Conservation (phyloP, 371 early-diverging fungal genomes). For the Mycotypha africana region DNA sequence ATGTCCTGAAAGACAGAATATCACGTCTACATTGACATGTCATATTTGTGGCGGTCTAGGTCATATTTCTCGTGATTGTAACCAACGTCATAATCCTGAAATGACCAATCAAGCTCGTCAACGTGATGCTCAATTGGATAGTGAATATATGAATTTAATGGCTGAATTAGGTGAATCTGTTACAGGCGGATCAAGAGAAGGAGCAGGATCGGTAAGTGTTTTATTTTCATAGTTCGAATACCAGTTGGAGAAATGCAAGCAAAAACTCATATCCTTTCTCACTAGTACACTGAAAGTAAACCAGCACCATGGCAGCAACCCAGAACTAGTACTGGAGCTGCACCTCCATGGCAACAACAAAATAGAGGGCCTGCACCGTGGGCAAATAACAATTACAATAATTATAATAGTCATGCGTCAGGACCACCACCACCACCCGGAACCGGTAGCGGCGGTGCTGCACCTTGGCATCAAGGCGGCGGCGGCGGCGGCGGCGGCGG, state of each 20-base stretch:
- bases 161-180: conserved; percentile 78
- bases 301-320: conserved; percentile 55
- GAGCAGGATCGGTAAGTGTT: too few relatives aligned
- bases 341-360: conserved; percentile 35
- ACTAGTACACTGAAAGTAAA: conserved; percentile 8
- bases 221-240: conserved; percentile 3
- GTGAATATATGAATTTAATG: conserved; percentile 87
- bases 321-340: conserved; percentile 17
- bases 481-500: too few relatives aligned
- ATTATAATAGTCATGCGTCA: conserved; percentile 13
- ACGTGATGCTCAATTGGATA: conserved; percentile 80
- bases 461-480: conserved; percentile 1
- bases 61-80: conserved; percentile 87
- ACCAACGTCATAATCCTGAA: conserved; percentile 74
- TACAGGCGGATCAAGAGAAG: too few relatives aligned
- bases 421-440: too few relatives aligned
- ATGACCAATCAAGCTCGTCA: conserved; percentile 61
- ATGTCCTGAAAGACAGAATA: conserved; percentile 87
- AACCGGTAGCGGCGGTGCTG: conserved; percentile 6
- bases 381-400: conserved; percentile 15
- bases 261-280: neutral
- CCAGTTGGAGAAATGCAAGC: neutral
- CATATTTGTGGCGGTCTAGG: conserved; percentile 89
- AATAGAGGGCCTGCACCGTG: conserved; percentile 27
- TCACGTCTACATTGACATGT: conserved; percentile 83